A percentile compares a stretch with the other conserved stretches of the same genome.
These are phyloP conservation scores for Sporothrix protearum DNA, from an alignment of 2,329 filamentous ascomycete genomes.

Conservation along the genomic window DNA sequence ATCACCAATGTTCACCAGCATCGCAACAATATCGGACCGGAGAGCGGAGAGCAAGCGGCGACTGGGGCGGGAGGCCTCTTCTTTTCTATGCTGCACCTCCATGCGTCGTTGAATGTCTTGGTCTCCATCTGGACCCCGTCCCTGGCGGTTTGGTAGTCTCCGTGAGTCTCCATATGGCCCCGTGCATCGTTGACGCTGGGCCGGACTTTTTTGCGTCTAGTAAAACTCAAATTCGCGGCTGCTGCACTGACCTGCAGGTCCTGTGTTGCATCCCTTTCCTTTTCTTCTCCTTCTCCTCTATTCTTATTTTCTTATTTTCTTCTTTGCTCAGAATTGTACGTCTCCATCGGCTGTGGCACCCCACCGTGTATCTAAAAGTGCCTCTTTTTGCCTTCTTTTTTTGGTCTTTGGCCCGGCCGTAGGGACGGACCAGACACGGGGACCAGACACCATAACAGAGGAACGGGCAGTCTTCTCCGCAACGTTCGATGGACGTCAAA, in stretches of 20 bases:
- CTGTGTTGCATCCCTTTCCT: background rate
- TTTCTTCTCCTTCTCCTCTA: background rate
- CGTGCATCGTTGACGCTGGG: background rate
- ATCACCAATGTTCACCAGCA: background rate
- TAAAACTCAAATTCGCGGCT: background rate
- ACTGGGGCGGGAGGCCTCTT: constrained; percentile 12
- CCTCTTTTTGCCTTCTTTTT: background rate
- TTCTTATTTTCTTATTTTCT: background rate
- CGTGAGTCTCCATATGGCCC: background rate
- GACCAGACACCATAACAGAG: background rate
- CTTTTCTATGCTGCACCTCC: background rate
- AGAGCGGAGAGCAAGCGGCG: background rate
- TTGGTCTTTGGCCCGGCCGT: background rate
- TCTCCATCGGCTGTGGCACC: background rate
- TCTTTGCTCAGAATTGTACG: too few relatives aligned
- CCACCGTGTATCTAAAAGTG: constrained; percentile 1
- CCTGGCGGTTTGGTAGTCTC: background rate
- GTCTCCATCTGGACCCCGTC: background rate
- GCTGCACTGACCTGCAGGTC: background rate
- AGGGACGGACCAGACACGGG: background rate
- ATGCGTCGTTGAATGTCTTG: background rate
- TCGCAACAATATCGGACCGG: background rate
- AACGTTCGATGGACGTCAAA: constrained; percentile 2
- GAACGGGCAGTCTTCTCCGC: constrained; percentile 10
- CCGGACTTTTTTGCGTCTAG: background rate